Base-by-base conservation (phyloP, 2,329 filamentous ascomycete genomes). In the Sclerotinia spermophila region DNA sequence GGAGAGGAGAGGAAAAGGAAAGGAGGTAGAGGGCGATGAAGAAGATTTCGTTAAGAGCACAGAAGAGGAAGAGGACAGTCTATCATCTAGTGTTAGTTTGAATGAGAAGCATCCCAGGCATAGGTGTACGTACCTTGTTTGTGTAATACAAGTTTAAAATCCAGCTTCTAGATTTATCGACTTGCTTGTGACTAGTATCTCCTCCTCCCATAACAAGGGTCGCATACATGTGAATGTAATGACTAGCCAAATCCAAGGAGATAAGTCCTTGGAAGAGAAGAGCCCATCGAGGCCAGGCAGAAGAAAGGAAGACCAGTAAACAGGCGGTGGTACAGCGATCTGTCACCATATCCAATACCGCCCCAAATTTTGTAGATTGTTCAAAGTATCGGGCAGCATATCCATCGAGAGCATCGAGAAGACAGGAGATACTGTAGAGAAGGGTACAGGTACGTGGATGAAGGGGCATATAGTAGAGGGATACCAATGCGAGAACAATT, bases 141-240 rank as follows among this genome's bases (percentile, higher is more conserved):
- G 93, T 95, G 83, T 99, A 99, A 85, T 99, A 99, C 71, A 96
- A 85, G 82, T 97, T 96, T 80, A 99, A 83, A 71, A 98, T 85
- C 89, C 90, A 93, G 84, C 93, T 97, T 80, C 94, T 86, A 80
- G 88, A 92, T 82, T 92, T 90, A 79, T 97, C 93, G 67, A 99
- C 90, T 77, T 92, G 94, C 89, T 99, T 99, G 84, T 99, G 96
- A 83, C 94, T 90, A 76, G 87, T 84, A 27, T 89, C 87, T 68
- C 88, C 86, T 68, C 93, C 93, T 68, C 92, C 93, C 89, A 97
- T 96, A 74, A 90, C 90, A 78, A 97, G 84, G 0, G 94, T 97
- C 19, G 94, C 93, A 80, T 97, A 98, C 96, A 99, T 99, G 84
- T 99, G 96, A 85, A 98, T 95, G 81, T 98, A 99, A 82, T 99